Base-by-base conservation (phyloP, 2,329 filamentous ascomycete genomes). In the Didymella segeticola region DNA sequence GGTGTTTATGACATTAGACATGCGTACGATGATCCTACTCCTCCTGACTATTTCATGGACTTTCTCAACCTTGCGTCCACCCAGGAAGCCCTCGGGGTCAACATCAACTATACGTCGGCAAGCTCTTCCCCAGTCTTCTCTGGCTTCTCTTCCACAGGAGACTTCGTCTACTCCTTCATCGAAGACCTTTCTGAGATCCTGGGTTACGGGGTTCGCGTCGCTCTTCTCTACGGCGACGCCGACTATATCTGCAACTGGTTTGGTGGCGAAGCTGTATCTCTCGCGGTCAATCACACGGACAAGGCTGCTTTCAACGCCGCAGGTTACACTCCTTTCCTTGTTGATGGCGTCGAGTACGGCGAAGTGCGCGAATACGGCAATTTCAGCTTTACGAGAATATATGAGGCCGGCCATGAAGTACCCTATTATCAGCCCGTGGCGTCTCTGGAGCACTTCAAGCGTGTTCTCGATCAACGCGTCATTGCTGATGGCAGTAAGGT, bases 251-350 rank as follows among this genome's bases (percentile, higher is more conserved):
- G 81, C 73, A 85, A 85, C 66, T 85, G 88, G 85, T 78, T 88
- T 62, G 91, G 91, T 17, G 90, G 89, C 25, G 83, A 95, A 74
- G 87, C 88, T 4, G 80, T 90, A 29, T 89, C 87, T 2, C 79
- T 75, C 3, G 80, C 81, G 7, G 73, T 90, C 0, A 67, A 72
- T 30, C 87, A 87, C 63, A 73, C 78, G 0, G 68, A 76, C 7
- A 73, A 77, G 30, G 66, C 72, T 4, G 64, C 71, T 2, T 95
- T 93, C 70, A 76, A 80, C 1, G 74, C 77, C 0, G 86, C 90
- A 0, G 90, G 89, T 0, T 95, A 95, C 72, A 85, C 89, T 30
- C 89, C 90, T 61, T 82, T 82, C 36, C 78, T 67, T 1, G 74
- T 77, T 19, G 70, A 73, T 41, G 76, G 74, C 11, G 60, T 62